Evolutionary conservation across 2,329 filamentous ascomycete genomes (phyloP).

Genomic region (Chrysoporthe deuterocubensis): DNA sequence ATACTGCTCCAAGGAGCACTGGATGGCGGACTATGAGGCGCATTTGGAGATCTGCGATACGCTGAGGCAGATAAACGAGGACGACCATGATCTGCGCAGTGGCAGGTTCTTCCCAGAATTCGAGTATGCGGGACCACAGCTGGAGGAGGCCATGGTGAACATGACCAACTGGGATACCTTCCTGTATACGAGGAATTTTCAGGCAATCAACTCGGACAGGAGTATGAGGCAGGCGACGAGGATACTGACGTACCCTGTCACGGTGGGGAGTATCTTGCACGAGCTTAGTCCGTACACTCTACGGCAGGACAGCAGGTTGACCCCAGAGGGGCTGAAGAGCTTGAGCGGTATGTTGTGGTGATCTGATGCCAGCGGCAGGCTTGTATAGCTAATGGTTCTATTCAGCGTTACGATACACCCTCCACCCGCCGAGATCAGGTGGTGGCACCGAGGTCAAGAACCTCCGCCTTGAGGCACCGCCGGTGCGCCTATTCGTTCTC

Average conservation of each 20-base stretch:
- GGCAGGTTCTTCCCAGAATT: conserved; percentile 94
- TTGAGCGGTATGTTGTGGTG: conserved; percentile 71
- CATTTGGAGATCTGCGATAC: conserved; percentile 93
- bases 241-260: conserved; percentile 90
- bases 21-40: conserved; percentile 92
- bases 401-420: conserved; percentile 84
- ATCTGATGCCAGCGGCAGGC: neutral
- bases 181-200: conserved; percentile 88
- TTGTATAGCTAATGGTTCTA: conserved; percentile 13
- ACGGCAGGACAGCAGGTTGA: conserved; percentile 74
- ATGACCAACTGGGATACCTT: conserved; percentile 99
- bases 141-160: conserved; percentile 92
- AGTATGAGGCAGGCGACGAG: conserved; percentile 92
- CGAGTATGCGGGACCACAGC: conserved; percentile 83
- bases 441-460: conserved; percentile 76
- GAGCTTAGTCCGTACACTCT: conserved; percentile 93
- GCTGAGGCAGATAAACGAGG: conserved; percentile 91
- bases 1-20: conserved; percentile 93
- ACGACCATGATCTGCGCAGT: conserved; percentile 92
- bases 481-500: conserved; percentile 89
- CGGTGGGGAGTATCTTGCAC: conserved; percentile 87
- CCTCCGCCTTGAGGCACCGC: conserved; percentile 80
- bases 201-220: conserved; percentile 87
- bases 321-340: conserved; percentile 88
- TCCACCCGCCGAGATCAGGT: conserved; percentile 84